A percentile compares a stretch with the other conserved stretches of the same genome.
Evolutionary conservation across 208 protist genomes (phyloP).

Genomic region (Leishmania aethiopica): DNA sequence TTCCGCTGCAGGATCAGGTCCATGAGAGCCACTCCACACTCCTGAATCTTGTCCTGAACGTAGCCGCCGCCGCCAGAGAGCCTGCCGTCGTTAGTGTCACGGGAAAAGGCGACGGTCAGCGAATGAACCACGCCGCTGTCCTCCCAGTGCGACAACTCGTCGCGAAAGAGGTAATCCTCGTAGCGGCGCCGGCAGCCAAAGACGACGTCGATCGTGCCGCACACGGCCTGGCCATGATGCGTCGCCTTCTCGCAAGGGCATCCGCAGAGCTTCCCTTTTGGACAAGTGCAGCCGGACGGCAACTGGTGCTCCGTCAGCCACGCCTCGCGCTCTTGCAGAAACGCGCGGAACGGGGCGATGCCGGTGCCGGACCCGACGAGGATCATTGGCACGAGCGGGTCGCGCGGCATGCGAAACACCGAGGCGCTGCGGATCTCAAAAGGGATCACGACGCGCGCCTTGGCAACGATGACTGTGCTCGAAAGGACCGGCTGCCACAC

Average conservation of each 20-base stretch:
- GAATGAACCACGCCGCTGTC: conserved; percentile 34
- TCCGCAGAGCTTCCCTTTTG: conserved; percentile 17
- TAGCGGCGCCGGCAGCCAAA: conserved; percentile 49
- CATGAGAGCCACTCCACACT: conserved; percentile 34
- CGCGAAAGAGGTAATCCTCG: conserved; percentile 56
- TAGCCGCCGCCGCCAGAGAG: conserved; percentile 71
- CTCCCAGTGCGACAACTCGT: conserved; percentile 52
- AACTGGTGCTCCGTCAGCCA: conserved; percentile 32
- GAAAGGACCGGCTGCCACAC: conserved; percentile 1
- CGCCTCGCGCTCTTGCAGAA: conserved; percentile 76
- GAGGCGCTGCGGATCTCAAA: conserved; percentile 42
- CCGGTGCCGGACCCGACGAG: conserved; percentile 90
- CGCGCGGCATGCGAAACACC: conserved; percentile 66
- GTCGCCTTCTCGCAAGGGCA: conserved; percentile 14
- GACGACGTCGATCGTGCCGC: conserved; percentile 54
- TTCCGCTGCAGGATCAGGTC: conserved; percentile 49
- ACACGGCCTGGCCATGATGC: conserved; percentile 7
- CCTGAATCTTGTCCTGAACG: conserved; percentile 67
- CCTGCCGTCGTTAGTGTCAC: conserved; percentile 53
- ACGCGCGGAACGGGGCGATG: conserved; percentile 83
- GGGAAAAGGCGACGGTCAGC: conserved; percentile 60
- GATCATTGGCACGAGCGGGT: conserved; percentile 62
- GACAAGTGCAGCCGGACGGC: conserved; percentile 2
- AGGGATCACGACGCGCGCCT: conserved; percentile 30
- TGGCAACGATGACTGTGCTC: conserved; percentile 14